Base-by-base conservation (phyloP, 495 filamentous ascomycete species). In the Penicillium waksmanii region DNA sequence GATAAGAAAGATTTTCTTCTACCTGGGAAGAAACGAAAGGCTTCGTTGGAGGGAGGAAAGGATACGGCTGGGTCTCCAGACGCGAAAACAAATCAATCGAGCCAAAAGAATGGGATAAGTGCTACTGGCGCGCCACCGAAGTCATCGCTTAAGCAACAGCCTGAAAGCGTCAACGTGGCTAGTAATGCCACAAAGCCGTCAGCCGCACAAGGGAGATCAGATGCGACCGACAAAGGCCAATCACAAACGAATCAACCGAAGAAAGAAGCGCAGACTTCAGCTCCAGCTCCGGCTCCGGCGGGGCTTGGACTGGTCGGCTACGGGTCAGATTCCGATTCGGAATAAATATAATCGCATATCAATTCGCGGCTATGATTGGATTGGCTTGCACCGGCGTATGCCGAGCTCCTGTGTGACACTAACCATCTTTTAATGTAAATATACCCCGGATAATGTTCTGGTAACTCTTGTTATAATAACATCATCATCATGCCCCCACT, bases 21-120 rank as follows among this genome's bases (percentile, higher is more conserved):
- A 47, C 80, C 86, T 0, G 75, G 88, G 19, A 90, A 89, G 74
- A 72, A 85, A 34, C 77, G 81, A 67, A 85, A 80, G 68, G 73
- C 73, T 33, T 82, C 72, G 40, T 66, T 70, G 11, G 55, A 31
- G 13, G 18, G 42, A 44, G 42, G 17, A 18, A 44, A 44, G 17
- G 17, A 18, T 44, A 18, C 42, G 6, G 17, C 8, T 44, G 15
- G 17, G 6, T 9, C 15, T 17, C n/a, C 42, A 17, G n/a, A 44
- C 13, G 17, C 3, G 5, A 17, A 44, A 3, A 17, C 42, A 19
- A 17, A 44, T 18, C 15, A 44, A 17, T 5, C 42, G 4, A 19
- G 15, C 9, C 42, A 44, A n/a, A n/a, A 44, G 8, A 17, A 18
- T 44, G n/a, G 42, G 17, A 19, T 21, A 10, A 7, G 17, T 27